phyloP scores from a whole-genome alignment of 1,284 basidiomycete genomes.

The Kwoniella shivajii region DNA sequence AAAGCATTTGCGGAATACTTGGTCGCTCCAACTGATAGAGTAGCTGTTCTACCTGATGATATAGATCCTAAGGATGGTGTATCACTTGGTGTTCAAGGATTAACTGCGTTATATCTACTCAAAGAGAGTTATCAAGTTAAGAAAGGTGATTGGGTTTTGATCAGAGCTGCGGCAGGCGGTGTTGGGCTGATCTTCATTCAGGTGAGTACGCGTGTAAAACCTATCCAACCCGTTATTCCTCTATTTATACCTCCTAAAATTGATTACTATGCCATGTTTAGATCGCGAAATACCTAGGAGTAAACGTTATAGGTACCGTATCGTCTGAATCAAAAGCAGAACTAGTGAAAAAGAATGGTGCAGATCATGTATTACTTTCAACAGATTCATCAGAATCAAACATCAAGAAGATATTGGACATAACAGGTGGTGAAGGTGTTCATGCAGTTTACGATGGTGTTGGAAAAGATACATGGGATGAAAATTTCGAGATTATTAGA shows the following conservation, averaged over 20 bases:
- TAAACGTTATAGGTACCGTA: slow-evolving; percentile 91
- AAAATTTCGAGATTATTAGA: slow-evolving; percentile 75
- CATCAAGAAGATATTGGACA: slow-evolving; percentile 65
- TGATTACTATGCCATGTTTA: slow-evolving; percentile 43
- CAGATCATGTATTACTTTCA: slow-evolving; percentile 84
- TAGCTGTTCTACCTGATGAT: slow-evolving; percentile 58
- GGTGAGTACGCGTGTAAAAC: too few relatives aligned
- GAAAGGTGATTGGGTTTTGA: slow-evolving; percentile 57
- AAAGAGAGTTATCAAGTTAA: slow-evolving; percentile 83
- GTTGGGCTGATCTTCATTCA: slow-evolving; percentile 60
- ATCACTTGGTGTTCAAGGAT: slow-evolving; percentile 69
- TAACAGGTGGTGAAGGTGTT: slow-evolving; percentile 81
- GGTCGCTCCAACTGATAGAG: slow-evolving; percentile 65
- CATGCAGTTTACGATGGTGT: slow-evolving; percentile 88
- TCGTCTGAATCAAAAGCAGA: slow-evolving; percentile 82
- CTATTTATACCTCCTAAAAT: too few relatives aligned
- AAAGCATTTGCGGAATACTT: slow-evolving; percentile 76
- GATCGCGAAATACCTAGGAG: slow-evolving; percentile 64
- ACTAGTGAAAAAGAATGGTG: slow-evolving; percentile 77
- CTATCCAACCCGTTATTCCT: neutral
- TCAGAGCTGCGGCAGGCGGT: slow-evolving; percentile 88
- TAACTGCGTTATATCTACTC: slow-evolving; percentile 78
- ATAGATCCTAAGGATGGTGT: slow-evolving; percentile 64
- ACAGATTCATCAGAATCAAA: slow-evolving; percentile 59
- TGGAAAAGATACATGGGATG: slow-evolving; percentile 88